phyloP scores from a whole-genome alignment of 805 yeast genomes.

The Zygosaccharomyces siamensis region DNA sequence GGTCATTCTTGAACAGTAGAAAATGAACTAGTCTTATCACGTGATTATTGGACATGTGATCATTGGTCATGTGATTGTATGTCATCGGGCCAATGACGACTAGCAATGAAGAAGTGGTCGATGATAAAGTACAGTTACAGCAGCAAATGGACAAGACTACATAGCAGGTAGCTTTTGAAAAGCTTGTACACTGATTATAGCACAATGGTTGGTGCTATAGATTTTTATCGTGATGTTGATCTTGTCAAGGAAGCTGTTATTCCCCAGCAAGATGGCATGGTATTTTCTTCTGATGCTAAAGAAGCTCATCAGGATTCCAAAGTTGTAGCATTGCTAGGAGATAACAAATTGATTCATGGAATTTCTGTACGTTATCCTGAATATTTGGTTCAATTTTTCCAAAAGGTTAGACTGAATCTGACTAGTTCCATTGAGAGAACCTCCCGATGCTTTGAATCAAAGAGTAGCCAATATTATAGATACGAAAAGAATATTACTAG shows the following conservation, averaged over 20 bases:
- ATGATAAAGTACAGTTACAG: background rate
- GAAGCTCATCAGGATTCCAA: constrained; percentile 14
- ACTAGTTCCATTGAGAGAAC: constrained; percentile 15
- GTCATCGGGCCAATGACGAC: background rate
- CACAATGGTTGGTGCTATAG: constrained; percentile 11
- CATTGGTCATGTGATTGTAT: too few species aligned
- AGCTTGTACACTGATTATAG: background rate
- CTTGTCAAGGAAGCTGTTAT: constrained; percentile 25
- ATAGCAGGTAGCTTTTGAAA: background rate
- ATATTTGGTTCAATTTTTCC: constrained; percentile 17
- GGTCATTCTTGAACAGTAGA: background rate
- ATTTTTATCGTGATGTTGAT: constrained; percentile 25
- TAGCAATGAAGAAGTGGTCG: background rate
- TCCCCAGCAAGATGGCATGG: constrained; percentile 20
- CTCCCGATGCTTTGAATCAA: constrained; percentile 38
- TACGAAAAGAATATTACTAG: constrained; percentile 49
- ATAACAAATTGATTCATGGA: constrained; percentile 25
- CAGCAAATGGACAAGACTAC: background rate
- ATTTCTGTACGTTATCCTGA: constrained; percentile 28
- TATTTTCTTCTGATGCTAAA: constrained; percentile 20
- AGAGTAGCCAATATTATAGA: constrained; percentile 41
- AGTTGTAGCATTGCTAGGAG: constrained; percentile 17
- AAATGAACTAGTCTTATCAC: background rate
- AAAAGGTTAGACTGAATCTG: constrained; percentile 17
- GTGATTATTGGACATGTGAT: background rate